These are phyloP conservation scores for Globisporangium okanoganense DNA, from an alignment of 352 stramenopile species.

Conservation along the genomic window DNA sequence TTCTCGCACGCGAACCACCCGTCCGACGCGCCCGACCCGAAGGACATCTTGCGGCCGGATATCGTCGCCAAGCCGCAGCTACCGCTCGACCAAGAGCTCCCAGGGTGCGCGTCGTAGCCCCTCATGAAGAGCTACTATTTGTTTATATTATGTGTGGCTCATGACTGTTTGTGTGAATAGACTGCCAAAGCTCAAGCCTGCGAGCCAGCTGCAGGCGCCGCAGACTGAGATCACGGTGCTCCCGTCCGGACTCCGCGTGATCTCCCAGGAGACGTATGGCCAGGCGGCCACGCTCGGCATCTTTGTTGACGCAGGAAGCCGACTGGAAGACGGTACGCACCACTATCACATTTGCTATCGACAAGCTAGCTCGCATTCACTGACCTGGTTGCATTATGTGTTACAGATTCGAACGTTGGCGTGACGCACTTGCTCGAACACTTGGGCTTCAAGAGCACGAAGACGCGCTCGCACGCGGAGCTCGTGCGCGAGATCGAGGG, in stretches of 20 bases:
- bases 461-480: constrained; percentile 74
- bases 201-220: constrained; percentile 78
- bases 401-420: constrained; percentile 62
- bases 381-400: background rate
- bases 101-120: constrained; percentile 19
- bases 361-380: background rate
- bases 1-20: constrained; percentile 41
- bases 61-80: constrained; percentile 42
- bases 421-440: constrained; percentile 95
- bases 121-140: background rate
- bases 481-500: constrained; percentile 90
- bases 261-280: constrained; percentile 96
- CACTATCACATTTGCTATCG: background rate
- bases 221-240: constrained; percentile 92
- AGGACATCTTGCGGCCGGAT: constrained; percentile 57
- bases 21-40: constrained; percentile 24
- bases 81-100: constrained; percentile 58
- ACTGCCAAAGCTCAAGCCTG: constrained; percentile 78
- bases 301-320: constrained; percentile 91
- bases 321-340: constrained; percentile 57
- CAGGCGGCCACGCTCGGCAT: constrained; percentile 94
- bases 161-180: constrained; percentile 14
- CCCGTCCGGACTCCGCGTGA: constrained; percentile 93
- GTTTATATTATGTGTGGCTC: background rate
- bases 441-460: constrained; percentile 94